Evolutionary conservation across 441 rosid genomes (phyloP), one percentile per base, ranked within the genome.

Genomic region (Adansonia rubrostipa): DNA sequence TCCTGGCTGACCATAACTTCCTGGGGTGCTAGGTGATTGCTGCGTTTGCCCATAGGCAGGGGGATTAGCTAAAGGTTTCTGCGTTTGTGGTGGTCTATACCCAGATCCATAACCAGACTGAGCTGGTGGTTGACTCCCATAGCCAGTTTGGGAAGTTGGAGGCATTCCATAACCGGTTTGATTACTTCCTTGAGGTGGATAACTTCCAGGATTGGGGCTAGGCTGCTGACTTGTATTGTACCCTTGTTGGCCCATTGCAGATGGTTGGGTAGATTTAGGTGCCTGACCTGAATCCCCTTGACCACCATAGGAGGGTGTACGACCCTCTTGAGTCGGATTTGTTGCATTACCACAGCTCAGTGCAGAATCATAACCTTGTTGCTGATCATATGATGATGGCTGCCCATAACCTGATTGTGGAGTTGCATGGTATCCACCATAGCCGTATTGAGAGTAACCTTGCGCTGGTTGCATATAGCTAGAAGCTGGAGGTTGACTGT

Each of bases 371-470:
- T 91, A 91, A 47, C 92, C 93, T 76, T 92, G 94, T 65, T 91
- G 98, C 75, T 96, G 97, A 80, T 94, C 95, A 82, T 93, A 92
- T 22, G 84, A 24, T 6, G 88, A 87, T 4, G 92, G 90, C 79
- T 90, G 98, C 78, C 92, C 95, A 77, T 96, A 96, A 20, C 98
- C 97, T 0, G 95, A 75, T 79, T 93, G 97, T 56, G 91, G 79
- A 6, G 83, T 79, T 48, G 89, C 85, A 65, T 80, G 86, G 67
- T 93, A 93, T 54, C 91, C 98, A 44, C 97, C 92, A 70, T 94
- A 96, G 47, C 91, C 94, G 83, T 91, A 95, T 73, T 89, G 97
- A 24, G 87, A 6, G 82, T 92, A 96, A 65, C 93, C 93, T 77
- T 92, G 97, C 17, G 92, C 96, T 71, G 88, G 91, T 75, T 90